Percentiles rank a stretch among this genome's conserved stretches.
Evolutionary conservation across 106 monocot genomes (phyloP).

Genomic region (Dioscorea alata): DNA sequence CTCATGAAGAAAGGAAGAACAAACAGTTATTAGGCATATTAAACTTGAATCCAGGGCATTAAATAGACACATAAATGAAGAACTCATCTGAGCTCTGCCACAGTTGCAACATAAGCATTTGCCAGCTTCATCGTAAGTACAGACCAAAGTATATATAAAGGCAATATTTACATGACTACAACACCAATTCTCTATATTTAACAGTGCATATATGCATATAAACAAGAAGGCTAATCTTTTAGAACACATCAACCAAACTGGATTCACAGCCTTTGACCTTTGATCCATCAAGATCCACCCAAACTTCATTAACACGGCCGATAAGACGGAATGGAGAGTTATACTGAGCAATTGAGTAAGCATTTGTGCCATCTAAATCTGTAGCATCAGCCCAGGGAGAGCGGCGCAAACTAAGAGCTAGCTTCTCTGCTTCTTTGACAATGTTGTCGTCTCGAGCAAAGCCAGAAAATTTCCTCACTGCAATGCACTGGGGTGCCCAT

Average conservation of each 20-base stretch:
- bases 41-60: no score
- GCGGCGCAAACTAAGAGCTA: constrained; percentile 52
- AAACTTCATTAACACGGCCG: constrained; percentile 72
- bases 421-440: constrained; percentile 64
- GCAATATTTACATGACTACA: no score
- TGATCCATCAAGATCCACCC: constrained; percentile 56
- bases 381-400: constrained; percentile 65
- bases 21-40: no score
- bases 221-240: background rate
- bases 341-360: constrained; percentile 81
- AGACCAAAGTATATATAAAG: no score
- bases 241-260: constrained; percentile 18
- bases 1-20: no score
- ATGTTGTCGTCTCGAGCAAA: constrained; percentile 69
- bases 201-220: no score
- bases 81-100: no score
- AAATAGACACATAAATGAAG: no score
- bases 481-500: constrained; percentile 61
- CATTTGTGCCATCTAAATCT: constrained; percentile 20
- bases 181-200: no score
- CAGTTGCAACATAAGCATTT: no score
- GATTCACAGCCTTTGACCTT: constrained; percentile 28
- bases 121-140: no score
- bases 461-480: constrained; percentile 71
- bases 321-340: constrained; percentile 63